These are phyloP conservation scores for Coccomyxa sp. DNA, from an alignment of 139 green algal species.

Conservation along the genomic window DNA sequence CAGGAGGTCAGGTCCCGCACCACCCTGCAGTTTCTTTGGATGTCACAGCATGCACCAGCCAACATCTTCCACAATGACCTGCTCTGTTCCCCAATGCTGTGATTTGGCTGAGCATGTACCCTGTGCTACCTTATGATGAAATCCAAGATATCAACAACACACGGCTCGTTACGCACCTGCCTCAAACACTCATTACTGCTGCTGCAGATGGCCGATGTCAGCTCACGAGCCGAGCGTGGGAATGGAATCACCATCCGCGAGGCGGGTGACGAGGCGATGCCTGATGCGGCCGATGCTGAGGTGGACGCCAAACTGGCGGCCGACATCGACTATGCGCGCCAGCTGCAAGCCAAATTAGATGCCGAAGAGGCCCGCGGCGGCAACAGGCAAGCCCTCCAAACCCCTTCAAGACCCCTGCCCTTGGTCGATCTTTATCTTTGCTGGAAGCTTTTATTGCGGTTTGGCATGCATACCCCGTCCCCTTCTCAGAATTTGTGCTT, in stretches of 20 bases:
- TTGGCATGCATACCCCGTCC: too few species aligned
- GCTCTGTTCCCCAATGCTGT: not conserved
- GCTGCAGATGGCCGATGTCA: not conserved
- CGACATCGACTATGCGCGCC: conserved; percentile 66
- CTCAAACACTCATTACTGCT: not conserved
- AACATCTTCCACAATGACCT: not conserved
- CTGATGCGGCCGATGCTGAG: not conserved
- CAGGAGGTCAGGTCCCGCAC: conserved; percentile 5
- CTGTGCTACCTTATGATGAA: not conserved
- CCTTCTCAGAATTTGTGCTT: too few species aligned
- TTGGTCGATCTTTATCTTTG: too few species aligned
- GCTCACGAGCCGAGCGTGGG: too few species aligned
- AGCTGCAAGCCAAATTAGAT: conserved; percentile 79
- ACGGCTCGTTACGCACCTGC: not conserved
- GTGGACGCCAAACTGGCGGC: conserved; percentile 39
- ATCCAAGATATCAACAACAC: not conserved
- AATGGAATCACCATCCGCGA: conserved; percentile 20
- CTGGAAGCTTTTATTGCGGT: too few species aligned
- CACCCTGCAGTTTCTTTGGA: not conserved
- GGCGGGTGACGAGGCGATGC: not conserved
- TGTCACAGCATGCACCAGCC: not conserved
- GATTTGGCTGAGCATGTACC: not conserved
- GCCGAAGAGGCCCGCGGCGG: conserved; percentile 28
- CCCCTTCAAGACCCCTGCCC: too few species aligned
- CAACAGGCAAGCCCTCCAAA: not conserved